These are phyloP conservation scores for Podospora appendiculata DNA, from an alignment of 495 filamentous ascomycete species.

Conservation along the genomic window DNA sequence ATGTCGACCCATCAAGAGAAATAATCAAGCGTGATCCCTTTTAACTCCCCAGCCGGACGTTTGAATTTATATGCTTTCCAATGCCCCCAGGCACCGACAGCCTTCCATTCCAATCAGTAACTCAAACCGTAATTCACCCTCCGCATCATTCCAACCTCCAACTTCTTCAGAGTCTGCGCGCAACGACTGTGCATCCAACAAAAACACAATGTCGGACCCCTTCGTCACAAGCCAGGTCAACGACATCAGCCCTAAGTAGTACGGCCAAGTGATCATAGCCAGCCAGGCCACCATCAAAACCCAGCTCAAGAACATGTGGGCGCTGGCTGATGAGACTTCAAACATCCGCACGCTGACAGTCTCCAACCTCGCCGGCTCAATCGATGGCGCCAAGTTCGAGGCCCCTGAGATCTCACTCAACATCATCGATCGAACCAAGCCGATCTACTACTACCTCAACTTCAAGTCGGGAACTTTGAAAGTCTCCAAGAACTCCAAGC, in stretches of 20 bases:
- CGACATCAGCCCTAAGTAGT: neutral
- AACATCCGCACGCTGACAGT: neutral
- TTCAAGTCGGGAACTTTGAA: neutral
- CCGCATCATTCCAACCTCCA: no score
- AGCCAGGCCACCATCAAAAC: neutral
- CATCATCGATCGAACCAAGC: neutral
- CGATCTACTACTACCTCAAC: neutral
- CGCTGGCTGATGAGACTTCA: neutral
- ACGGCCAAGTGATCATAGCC: neutral
- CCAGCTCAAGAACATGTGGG: neutral
- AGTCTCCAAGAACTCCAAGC: neutral
- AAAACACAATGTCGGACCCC: no score
- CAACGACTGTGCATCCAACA: no score
- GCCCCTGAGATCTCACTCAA: neutral
- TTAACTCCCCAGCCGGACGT: no score
- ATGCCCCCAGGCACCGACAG: no score
- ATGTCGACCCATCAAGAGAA: no score
- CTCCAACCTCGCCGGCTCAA: neutral
- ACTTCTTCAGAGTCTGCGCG: no score
- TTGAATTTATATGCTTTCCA: no score
- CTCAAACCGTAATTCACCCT: no score
- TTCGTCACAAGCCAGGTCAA: neutral
- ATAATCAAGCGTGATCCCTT: no score
- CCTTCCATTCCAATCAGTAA: no score
- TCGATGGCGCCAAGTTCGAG: neutral